A percentile compares a stretch with the other conserved stretches of the same genome.
Evolutionary conservation across 164 flowering plant genomes (phyloP).

Genomic region (Santalum album): DNA sequence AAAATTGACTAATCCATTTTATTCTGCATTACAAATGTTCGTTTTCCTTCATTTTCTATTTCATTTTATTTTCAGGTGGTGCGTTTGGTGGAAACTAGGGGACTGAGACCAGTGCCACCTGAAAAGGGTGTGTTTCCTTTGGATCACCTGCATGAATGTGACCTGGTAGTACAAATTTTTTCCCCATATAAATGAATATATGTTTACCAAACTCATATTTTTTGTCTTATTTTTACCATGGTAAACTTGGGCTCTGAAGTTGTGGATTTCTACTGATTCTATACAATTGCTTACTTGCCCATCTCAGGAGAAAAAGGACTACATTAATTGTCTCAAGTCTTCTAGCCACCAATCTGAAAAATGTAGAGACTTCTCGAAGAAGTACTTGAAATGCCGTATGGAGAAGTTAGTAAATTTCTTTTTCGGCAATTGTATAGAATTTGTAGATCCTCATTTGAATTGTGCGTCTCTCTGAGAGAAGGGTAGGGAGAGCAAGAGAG

Average conservation of each 20-base stretch:
- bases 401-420: conserved; percentile 39
- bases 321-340: conserved; percentile 66
- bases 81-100: conserved; percentile 3
- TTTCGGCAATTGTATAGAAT: too few species aligned
- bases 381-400: conserved; percentile 90
- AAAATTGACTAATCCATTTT: too few species aligned
- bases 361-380: conserved; percentile 69
- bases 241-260: background rate
- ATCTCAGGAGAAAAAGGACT: conserved; percentile 76
- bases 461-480: too few species aligned
- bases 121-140: conserved; percentile 4
- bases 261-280: background rate
- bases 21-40: too few species aligned
- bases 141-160: conserved; percentile 6
- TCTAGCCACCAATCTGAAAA: conserved; percentile 67
- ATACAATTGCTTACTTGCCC: background rate
- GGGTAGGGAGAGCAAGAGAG: too few species aligned
- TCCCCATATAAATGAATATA: background rate
- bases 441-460: too few species aligned
- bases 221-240: background rate
- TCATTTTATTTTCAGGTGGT: background rate
- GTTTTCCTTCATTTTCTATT: background rate
- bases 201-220: background rate
- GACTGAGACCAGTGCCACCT: background rate
- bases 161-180: background rate